Percentiles rank a stretch among this genome's conserved stretches.
Conservation (phyloP, 176 grass and related monocot species). For the Carex cristatella region DNA sequence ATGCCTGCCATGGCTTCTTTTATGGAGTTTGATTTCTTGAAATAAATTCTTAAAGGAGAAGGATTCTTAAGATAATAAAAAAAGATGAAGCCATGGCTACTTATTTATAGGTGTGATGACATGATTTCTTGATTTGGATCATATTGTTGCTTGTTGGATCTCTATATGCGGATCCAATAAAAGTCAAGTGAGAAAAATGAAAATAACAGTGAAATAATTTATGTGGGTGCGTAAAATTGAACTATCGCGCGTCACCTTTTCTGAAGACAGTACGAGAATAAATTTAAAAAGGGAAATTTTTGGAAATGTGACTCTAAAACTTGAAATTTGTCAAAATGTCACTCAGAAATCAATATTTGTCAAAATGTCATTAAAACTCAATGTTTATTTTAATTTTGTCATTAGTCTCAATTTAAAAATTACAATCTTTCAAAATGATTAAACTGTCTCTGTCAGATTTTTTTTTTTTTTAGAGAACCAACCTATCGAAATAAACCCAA, state of each 20-base stretch:
- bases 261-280: no score
- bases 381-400: no score
- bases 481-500: no score
- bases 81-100: background rate
- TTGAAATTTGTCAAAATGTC: no score
- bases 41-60: background rate
- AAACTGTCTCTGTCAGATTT: no score
- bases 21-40: background rate
- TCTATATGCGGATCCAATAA: conserved; percentile 15
- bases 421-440: no score
- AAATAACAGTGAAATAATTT: background rate
- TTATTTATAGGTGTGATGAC: conserved; percentile 18
- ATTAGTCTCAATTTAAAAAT: no score
- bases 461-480: no score
- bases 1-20: conserved; percentile 17
- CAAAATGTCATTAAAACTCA: no score
- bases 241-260: background rate
- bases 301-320: no score
- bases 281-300: no score
- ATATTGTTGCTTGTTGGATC: conserved; percentile 1
- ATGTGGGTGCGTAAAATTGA: background rate
- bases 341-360: no score
- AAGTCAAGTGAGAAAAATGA: background rate
- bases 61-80: background rate
- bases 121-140: conserved; percentile 4